Evolutionary conservation across 2,329 filamentous ascomycete species (phyloP).

Genomic region (Raffaelea deltoideospora): DNA sequence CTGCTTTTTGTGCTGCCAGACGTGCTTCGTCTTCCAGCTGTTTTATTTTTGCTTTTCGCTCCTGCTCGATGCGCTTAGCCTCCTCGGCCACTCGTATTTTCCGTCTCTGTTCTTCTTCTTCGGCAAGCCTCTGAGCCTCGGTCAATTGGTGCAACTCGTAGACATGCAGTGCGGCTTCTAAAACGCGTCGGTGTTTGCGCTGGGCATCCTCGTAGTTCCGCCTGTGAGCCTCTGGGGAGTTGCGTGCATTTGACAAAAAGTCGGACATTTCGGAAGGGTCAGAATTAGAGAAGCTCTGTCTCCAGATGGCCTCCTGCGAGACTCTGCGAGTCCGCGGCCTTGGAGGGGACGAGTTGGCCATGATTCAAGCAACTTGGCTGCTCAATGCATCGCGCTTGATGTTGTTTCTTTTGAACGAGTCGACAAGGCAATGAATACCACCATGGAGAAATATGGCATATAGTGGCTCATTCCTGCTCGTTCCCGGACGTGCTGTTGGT

Average conservation of each 20-base stretch:
- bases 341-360: conserved; percentile 17
- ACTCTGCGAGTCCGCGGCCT: conserved; percentile 1
- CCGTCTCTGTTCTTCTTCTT: conserved; percentile 12
- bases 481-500: too few relatives aligned
- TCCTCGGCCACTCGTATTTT: conserved; percentile 12
- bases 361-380: too few relatives aligned
- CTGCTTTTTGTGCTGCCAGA: conserved; percentile 17
- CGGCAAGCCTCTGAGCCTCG: conserved; percentile 12
- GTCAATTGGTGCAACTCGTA: conserved; percentile 11
- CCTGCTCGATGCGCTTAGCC: conserved; percentile 11
- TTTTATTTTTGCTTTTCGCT: conserved; percentile 10
- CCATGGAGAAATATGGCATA: too few relatives aligned
- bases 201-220: conserved; percentile 15
- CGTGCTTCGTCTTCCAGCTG: conserved; percentile 16
- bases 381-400: too few relatives aligned
- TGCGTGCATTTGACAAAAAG: conserved; percentile 15
- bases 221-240: conserved; percentile 18
- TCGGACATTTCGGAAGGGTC: conserved; percentile 12
- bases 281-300: conserved; percentile 3
- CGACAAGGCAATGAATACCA: too few relatives aligned
- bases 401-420: too few relatives aligned
- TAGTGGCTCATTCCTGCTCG: too few relatives aligned
- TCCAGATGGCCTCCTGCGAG: not conserved
- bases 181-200: conserved; percentile 14
- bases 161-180: conserved; percentile 10